Conservation (phyloP, 108 stramenopile genomes). For the Bacterosira constricta region DNA sequence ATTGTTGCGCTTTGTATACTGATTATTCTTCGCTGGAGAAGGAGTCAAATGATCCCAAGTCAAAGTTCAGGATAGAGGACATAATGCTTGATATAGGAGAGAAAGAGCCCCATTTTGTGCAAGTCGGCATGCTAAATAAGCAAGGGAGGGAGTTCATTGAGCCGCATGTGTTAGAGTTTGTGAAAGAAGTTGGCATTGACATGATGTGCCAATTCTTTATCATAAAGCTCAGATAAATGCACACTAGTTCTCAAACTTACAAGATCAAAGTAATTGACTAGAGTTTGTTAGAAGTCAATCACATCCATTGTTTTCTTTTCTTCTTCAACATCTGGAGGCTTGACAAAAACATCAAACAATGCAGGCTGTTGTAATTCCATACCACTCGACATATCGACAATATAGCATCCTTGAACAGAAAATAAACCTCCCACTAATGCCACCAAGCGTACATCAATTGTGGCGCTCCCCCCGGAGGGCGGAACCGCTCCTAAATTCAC, state of each 20-base stretch:
- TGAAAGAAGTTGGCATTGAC: conserved; percentile 57
- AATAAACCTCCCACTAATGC: conserved; percentile 69
- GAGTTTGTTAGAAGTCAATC: background rate
- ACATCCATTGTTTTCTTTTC: conserved; percentile 23
- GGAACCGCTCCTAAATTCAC: conserved; percentile 63
- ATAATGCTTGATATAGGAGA: conserved; percentile 66
- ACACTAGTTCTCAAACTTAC: background rate
- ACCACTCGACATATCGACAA: conserved; percentile 73
- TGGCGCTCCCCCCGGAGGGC: conserved; percentile 66
- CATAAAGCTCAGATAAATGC: conserved; percentile 49
- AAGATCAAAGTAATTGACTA: background rate
- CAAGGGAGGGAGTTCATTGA: conserved; percentile 68
- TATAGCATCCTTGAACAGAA: conserved; percentile 64
- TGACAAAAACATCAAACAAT: conserved; percentile 72
- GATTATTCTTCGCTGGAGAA: conserved; percentile 6
- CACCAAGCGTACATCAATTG: conserved; percentile 55
- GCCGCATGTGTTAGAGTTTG: conserved; percentile 67
- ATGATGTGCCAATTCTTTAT: conserved; percentile 55
- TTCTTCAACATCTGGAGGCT: conserved; percentile 24
- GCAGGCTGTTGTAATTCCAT: conserved; percentile 73
- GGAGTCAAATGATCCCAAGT: background rate
- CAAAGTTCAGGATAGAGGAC: conserved; percentile 6
- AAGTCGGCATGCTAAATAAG: conserved; percentile 66
- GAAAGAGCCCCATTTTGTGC: conserved; percentile 41
- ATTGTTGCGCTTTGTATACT: conserved; percentile 48